Conservation (phyloP, 2,329 filamentous ascomycete genomes). For the Parastagonospora avenae region DNA sequence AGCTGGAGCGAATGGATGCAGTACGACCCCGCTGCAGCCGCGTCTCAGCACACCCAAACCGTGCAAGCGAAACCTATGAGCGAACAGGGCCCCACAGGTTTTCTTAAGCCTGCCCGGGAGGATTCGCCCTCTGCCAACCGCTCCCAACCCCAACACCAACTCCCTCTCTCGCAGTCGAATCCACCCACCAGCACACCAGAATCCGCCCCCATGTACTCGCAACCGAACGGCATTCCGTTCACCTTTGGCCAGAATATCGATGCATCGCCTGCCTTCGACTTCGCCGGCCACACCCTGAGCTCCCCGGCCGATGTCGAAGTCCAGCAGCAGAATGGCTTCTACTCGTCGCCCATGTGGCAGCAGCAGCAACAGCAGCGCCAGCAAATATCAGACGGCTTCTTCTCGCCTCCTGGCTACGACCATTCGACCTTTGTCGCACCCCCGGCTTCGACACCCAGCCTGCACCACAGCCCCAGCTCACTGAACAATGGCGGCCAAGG, state of each 20-base stretch:
- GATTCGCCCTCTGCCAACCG: conserved; percentile 32
- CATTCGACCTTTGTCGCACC: conserved; percentile 27
- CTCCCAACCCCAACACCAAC: conserved; percentile 17
- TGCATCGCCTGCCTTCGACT: conserved; percentile 42
- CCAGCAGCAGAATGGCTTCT: conserved; percentile 36
- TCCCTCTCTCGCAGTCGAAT: conserved; percentile 24
- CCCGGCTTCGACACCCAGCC: conserved; percentile 39
- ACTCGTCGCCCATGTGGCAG: conserved; percentile 39
- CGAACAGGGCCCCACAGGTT: conserved; percentile 33
- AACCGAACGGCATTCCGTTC: conserved; percentile 30
- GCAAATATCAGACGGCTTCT: conserved; percentile 29
- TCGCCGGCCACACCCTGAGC: conserved; percentile 36
- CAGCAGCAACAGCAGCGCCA: conserved; percentile 34
- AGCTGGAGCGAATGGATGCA: conserved; percentile 56
- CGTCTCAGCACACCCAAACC: conserved; percentile 33
- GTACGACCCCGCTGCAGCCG: conserved; percentile 49
- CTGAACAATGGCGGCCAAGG: conserved; percentile 34
- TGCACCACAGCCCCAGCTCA: conserved; percentile 46
- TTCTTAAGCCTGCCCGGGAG: conserved; percentile 33
- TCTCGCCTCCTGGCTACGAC: conserved; percentile 35
- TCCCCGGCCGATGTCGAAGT: conserved; percentile 36
- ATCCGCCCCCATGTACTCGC: conserved; percentile 25
- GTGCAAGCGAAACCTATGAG: conserved; percentile 30
- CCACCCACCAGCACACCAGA: conserved; percentile 25
- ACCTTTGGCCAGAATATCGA: conserved; percentile 42